phyloP scores from a whole-genome alignment of 352 stramenopile species.

The Elongisporangium undulatum region DNA sequence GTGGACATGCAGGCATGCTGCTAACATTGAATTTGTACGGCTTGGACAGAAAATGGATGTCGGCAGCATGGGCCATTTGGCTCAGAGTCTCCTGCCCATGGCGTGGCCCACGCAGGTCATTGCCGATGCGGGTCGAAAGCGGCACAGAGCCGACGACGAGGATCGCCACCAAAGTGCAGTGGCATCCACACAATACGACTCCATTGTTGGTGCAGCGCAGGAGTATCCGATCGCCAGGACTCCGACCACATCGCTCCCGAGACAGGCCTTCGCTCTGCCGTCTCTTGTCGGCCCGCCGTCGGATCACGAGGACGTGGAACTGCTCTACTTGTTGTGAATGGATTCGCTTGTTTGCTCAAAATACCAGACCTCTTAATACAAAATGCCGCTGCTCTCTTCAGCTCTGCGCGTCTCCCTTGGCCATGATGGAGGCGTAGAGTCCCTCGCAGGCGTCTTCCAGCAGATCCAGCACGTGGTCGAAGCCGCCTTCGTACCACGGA shows the following conservation, averaged over 20 bases:
- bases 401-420: background rate
- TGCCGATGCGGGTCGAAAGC: conserved; percentile 9
- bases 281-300: background rate
- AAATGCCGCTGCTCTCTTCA: background rate
- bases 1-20: background rate
- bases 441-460: conserved; percentile 84
- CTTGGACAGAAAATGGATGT: conserved; percentile 7
- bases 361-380: background rate
- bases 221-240: background rate
- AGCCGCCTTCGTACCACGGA: conserved; percentile 87
- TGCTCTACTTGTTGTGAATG: background rate
- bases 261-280: background rate
- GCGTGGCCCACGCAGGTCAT: conserved; percentile 43
- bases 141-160: background rate
- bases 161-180: background rate
- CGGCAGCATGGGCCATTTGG: conserved; percentile 47
- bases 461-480: conserved; percentile 87
- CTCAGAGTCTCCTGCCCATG: conserved; percentile 30
- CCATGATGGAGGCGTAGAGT: conserved; percentile 55
- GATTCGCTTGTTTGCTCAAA: background rate
- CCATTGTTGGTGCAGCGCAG: background rate
- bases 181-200: background rate
- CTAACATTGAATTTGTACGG: background rate
- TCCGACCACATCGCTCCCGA: background rate
- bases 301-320: background rate